These are phyloP conservation scores for Chalciporus chontae DNA, from an alignment of 768 basidiomycete genomes.

Conservation along the genomic window DNA sequence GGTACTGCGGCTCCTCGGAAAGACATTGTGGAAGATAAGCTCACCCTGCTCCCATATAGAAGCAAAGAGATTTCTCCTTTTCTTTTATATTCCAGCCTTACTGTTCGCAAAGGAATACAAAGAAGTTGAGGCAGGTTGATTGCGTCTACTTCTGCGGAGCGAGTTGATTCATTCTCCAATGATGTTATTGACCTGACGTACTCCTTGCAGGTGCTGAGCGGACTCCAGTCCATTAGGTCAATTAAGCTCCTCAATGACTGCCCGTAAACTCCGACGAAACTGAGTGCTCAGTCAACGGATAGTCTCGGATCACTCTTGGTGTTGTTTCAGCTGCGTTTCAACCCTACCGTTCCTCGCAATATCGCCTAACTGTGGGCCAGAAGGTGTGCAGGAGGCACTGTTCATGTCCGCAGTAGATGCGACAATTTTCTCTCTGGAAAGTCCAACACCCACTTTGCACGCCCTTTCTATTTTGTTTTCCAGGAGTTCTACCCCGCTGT, in stretches of 20 bases:
- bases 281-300: conserved; percentile 1
- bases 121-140: conserved; percentile 4
- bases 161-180: conserved; percentile 1
- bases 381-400: conserved; percentile 18
- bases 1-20: background rate
- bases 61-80: background rate
- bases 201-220: conserved; percentile 6
- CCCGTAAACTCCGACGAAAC: background rate
- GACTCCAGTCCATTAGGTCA: conserved; percentile 1
- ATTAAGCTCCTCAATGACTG: background rate
- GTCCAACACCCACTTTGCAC: conserved; percentile 8
- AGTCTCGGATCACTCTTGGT: conserved; percentile 15
- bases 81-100: conserved; percentile 16
- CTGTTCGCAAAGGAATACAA: background rate
- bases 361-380: conserved; percentile 21
- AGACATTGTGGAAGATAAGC: background rate
- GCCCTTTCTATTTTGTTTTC: conserved; percentile 23
- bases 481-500: conserved; percentile 7
- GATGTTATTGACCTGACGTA: conserved; percentile 7
- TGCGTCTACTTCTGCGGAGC: conserved; percentile 10
- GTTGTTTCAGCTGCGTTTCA: conserved; percentile 7
- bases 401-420: conserved; percentile 29
- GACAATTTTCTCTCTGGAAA: conserved; percentile 20
- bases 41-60: background rate
- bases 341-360: conserved; percentile 19